Percentiles rank a stretch among this genome's conserved stretches.
Conservation (phyloP, 305 asterid genomes). For the Ilex paraguariensis region DNA sequence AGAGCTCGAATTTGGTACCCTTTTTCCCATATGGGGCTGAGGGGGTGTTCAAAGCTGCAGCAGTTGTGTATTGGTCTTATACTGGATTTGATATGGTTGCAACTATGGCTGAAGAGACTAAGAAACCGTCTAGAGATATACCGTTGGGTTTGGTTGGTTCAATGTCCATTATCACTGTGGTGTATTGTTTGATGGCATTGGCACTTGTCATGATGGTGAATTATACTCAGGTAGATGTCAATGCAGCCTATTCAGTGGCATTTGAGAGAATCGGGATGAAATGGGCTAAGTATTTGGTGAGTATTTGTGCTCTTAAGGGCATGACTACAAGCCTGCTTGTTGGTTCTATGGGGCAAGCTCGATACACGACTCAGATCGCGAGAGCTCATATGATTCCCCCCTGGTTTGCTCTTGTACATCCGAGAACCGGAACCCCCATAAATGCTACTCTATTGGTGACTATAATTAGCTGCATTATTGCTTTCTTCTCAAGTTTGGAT, state of each 20-base stretch:
- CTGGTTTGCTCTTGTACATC: conserved; percentile 81
- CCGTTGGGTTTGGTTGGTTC: conserved; percentile 88
- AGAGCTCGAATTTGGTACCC: conserved; percentile 59
- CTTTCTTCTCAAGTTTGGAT: conserved; percentile 86
- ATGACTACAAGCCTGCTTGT: conserved; percentile 95
- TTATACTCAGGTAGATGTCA: conserved; percentile 66
- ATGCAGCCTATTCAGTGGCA: conserved; percentile 80
- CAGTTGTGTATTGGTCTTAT: conserved; percentile 91
- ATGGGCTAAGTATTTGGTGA: conserved; percentile 90
- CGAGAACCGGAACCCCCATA: conserved; percentile 78
- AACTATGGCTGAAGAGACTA: conserved; percentile 97
- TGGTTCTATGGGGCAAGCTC: conserved; percentile 93
- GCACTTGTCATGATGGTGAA: conserved; percentile 75
- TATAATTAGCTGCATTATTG: conserved; percentile 58
- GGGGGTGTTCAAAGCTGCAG: conserved; percentile 86
- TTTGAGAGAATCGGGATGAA: conserved; percentile 64
- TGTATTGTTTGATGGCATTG: conserved; percentile 82
- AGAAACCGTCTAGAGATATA: conserved; percentile 78
- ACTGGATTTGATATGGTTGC: conserved; percentile 97
- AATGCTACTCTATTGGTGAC: conserved; percentile 81
- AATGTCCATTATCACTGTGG: conserved; percentile 68
- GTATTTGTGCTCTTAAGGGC: conserved; percentile 81
- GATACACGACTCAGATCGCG: conserved; percentile 95
- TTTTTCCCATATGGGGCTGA: conserved; percentile 72
- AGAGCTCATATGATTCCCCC: conserved; percentile 95